Conservation (phyloP, 192 early-diverging fungal species). For the Rhizoclosmatium globosum region DNA sequence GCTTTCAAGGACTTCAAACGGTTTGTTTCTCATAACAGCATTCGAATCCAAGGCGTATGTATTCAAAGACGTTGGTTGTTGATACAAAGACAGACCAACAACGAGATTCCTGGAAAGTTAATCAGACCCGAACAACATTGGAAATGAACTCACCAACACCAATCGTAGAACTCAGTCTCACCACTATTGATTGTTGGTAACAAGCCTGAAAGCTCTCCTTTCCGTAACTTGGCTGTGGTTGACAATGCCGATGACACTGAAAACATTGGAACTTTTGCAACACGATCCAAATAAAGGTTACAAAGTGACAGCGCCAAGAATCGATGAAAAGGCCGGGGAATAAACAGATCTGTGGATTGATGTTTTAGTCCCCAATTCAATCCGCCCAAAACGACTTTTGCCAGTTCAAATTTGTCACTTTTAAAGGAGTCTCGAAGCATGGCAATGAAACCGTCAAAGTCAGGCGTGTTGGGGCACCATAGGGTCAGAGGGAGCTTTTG, state of each 20-base stretch:
- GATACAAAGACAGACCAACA: slow-evolving; percentile 39
- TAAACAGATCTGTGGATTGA: slow-evolving; percentile 19
- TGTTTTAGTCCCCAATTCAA: slow-evolving; percentile 42
- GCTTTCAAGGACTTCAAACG: slow-evolving; percentile 43
- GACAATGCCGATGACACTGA: slow-evolving; percentile 16
- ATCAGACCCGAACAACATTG: neutral
- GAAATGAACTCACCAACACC: slow-evolving; percentile 48
- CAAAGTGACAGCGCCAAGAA: slow-evolving; percentile 41
- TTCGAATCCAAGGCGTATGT: slow-evolving; percentile 44
- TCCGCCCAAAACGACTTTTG: slow-evolving; percentile 31
- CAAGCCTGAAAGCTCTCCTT: slow-evolving; percentile 24
- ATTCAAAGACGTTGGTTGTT: slow-evolving; percentile 34
- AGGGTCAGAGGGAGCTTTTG: slow-evolving; percentile 17
- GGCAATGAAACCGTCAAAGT: slow-evolving; percentile 42
- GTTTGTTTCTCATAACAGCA: neutral
- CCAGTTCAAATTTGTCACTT: slow-evolving; percentile 46
- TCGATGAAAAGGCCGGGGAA: slow-evolving; percentile 40
- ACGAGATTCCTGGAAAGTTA: slow-evolving; percentile 42
- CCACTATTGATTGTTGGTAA: slow-evolving; percentile 7
- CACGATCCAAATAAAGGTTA: slow-evolving; percentile 48
- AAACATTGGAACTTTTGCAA: slow-evolving; percentile 28
- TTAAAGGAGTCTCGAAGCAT: slow-evolving; percentile 47
- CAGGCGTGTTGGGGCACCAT: slow-evolving; percentile 40
- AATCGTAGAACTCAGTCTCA: slow-evolving; percentile 43
- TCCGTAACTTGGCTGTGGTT: slow-evolving; percentile 22